Conservation (phyloP, 495 filamentous ascomycete genomes). For the Daldinia bambusicola region DNA sequence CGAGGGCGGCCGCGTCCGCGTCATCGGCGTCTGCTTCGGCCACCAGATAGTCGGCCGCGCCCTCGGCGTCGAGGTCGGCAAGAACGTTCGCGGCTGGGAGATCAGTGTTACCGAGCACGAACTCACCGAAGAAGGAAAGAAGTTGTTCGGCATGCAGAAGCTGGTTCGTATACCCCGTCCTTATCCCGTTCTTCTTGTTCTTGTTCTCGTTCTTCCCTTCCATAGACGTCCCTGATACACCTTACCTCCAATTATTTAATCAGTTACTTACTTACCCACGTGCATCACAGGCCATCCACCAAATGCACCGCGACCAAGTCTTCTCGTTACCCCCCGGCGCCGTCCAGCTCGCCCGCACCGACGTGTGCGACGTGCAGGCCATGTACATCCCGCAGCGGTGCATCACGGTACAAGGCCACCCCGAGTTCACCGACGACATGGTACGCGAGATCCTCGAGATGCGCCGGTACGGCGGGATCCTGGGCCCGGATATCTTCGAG, state of each 20-base stretch:
- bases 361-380: slow-evolving; percentile 77
- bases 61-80: slow-evolving; percentile 72
- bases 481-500: slow-evolving; percentile 68
- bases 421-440: slow-evolving; percentile 84
- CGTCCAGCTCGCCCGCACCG: slow-evolving; percentile 71
- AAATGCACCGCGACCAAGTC: slow-evolving; percentile 93
- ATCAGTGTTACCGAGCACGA: slow-evolving; percentile 75
- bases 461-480: slow-evolving; percentile 70
- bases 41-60: slow-evolving; percentile 90
- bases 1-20: slow-evolving; percentile 61
- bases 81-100: slow-evolving; percentile 81
- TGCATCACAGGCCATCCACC: slow-evolving; percentile 72
- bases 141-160: slow-evolving; percentile 74
- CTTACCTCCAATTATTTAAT: no score
- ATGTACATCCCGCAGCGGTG: slow-evolving; percentile 75
- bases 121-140: slow-evolving; percentile 75
- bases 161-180: slow-evolving; percentile 62
- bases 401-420: slow-evolving; percentile 90
- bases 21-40: slow-evolving; percentile 89
- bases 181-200: not conserved
- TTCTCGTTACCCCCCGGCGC: slow-evolving; percentile 68
- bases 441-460: slow-evolving; percentile 71
- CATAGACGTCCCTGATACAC: not conserved
- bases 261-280: slow-evolving; percentile 3
- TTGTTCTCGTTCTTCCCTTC: slow-evolving; percentile 13